Evolutionary conservation across 2,329 filamentous ascomycete genomes (phyloP).

Genomic region (Xylaria sp.): DNA sequence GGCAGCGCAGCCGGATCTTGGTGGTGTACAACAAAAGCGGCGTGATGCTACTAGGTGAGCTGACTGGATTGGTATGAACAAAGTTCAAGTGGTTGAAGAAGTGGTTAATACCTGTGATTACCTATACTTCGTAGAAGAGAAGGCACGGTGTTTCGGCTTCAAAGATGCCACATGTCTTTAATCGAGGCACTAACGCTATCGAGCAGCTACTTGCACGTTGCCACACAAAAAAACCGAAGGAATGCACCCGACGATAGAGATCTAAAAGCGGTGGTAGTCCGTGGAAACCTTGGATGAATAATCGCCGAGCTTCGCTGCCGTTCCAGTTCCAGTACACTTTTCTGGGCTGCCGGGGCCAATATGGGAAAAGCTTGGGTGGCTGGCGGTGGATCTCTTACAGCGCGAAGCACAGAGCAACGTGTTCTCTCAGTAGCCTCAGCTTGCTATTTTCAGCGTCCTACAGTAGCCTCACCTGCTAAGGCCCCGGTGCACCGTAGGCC

Average conservation of each 20-base stretch:
- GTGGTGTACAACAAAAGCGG: slow-evolving; percentile 16
- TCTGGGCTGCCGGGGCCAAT: background rate
- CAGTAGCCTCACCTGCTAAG: slow-evolving; percentile 8
- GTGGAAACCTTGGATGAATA: too few relatives aligned
- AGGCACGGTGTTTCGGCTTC: slow-evolving; percentile 19
- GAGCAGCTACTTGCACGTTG: slow-evolving; percentile 14
- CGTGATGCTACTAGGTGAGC: slow-evolving; percentile 8
- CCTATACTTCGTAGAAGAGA: too few relatives aligned
- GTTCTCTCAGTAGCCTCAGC: slow-evolving; percentile 27
- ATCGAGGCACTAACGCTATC: slow-evolving; percentile 6
- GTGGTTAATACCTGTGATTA: slow-evolving; percentile 12
- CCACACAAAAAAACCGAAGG: slow-evolving; percentile 18
- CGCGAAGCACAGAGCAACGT: slow-evolving; percentile 22
- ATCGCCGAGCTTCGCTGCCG: slow-evolving; percentile 1
- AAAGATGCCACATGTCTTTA: slow-evolving; percentile 40
- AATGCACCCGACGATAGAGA: slow-evolving; percentile 4
- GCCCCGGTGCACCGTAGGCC: background rate
- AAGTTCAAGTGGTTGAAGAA: slow-evolving; percentile 18
- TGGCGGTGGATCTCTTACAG: background rate
- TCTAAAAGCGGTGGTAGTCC: slow-evolving; percentile 11
- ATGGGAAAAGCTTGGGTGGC: background rate
- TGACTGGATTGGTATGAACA: slow-evolving; percentile 16
- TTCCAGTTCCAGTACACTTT: too few relatives aligned
- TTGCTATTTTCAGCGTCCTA: slow-evolving; percentile 8
- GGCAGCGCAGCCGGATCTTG: background rate